A percentile compares a stretch with the other conserved stretches of the same genome.
Conservation (phyloP, 139 green algal species). For the Penium margaritaceum region DNA sequence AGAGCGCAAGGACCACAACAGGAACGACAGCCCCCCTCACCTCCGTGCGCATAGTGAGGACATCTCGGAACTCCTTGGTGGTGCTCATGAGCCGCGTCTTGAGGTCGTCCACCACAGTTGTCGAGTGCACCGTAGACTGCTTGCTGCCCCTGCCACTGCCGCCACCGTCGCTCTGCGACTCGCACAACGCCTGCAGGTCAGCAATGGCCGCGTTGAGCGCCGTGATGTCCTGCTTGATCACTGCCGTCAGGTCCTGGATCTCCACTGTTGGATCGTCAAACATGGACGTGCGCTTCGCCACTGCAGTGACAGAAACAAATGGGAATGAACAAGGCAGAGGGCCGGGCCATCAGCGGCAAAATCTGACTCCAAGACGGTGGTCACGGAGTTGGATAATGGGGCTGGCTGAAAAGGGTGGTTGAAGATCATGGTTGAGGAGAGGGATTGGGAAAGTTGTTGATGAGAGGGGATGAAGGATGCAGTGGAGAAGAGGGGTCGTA, state of each 20-base stretch:
- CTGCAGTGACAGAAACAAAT: constrained; percentile 32
- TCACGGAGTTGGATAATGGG: too few species aligned
- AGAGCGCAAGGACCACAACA: too few species aligned
- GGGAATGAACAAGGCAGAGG: too few species aligned
- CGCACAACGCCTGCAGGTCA: constrained; percentile 63
- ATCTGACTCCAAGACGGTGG: too few species aligned
- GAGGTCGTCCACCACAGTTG: constrained; percentile 79
- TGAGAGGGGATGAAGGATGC: too few species aligned
- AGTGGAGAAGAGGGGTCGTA: too few species aligned
- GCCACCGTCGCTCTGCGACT: constrained; percentile 20
- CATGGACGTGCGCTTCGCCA: constrained; percentile 89
- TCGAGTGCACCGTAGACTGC: constrained; percentile 79
- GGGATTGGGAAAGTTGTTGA: too few species aligned
- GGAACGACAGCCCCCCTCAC: too few species aligned
- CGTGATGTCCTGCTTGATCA: constrained; percentile 80
- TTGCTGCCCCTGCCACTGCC: constrained; percentile 5
- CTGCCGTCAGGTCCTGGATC: constrained; percentile 80
- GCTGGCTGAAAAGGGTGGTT: too few species aligned
- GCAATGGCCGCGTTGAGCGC: constrained; percentile 71
- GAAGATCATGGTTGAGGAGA: too few species aligned
- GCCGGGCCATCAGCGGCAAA: too few species aligned
- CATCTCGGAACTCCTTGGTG: constrained; percentile 85
- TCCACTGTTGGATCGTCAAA: constrained; percentile 92
- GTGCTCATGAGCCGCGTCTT: constrained; percentile 70
- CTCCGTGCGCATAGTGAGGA: constrained; percentile 83